Base-by-base conservation (phyloP, 768 basidiomycete species). In the Crepidotus variabilis region DNA sequence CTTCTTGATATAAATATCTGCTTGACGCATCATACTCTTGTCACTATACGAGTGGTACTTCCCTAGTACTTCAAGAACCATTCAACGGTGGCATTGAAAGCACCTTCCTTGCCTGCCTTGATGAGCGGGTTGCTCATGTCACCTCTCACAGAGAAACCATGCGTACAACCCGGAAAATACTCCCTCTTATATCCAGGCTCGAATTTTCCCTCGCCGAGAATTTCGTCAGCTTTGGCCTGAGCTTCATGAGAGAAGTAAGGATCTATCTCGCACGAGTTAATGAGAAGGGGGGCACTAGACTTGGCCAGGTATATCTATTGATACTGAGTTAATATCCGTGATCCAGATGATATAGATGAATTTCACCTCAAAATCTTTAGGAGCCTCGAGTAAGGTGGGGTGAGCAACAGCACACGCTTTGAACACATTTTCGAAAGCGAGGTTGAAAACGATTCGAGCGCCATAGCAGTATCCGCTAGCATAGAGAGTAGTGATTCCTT, bases 391-490 rank as follows among this genome's bases (percentile, higher is more conserved):
- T n/a, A n/a, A n/a, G n/a, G n/a, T n/a, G n/a, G n/a, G n/a, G n/a
- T n/a, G n/a, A n/a, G n/a, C n/a, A n/a, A n/a, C n/a, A n/a, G n/a
- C n/a, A n/a, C n/a, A n/a, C n/a, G n/a, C n/a, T 51, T 77, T 67
- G 65, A 82, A 73, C 49, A 75, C 57, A 57, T 77, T 75, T 2
- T 83, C 81, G 61, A 85, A 80, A 2, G 83, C 83, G 52, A 88
- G 76, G 61, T 88, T 78, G 72, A 87, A 84, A 39, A 75, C 77
- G 53, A 82, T 82, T 47, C 84, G 81, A 78, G 82, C 88, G 57
- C 87, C 86, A 54, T 80, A 85, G 72, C 90, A 92, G 73, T 84
- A 90, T 2, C 86, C 87, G 2, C 79, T 78, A 0, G 83, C 82
- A 0, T 72, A 86, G 55, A 91, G 78, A 6, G 66, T 66, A 1